Conservation (phyloP, 1,284 basidiomycete species). For the Ustilago esculenta region DNA sequence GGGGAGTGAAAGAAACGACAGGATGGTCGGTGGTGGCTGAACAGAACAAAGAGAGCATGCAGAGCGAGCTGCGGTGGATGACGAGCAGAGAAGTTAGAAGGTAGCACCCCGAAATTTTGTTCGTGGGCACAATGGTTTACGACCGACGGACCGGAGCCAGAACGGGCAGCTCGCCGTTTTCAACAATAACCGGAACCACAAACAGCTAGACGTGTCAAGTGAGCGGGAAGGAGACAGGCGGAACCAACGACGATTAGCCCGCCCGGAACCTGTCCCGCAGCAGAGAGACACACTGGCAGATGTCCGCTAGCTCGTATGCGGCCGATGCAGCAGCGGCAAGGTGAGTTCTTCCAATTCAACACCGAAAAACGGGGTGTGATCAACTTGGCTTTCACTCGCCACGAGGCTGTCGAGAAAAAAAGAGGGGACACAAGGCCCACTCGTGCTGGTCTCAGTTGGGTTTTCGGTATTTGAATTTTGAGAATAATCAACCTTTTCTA, state of each 20-base stretch:
- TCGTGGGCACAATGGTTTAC: conserved; percentile 1
- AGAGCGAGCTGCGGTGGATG: conserved; percentile 24
- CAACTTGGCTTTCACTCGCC: not conserved
- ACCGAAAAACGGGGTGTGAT: conserved; percentile 1
- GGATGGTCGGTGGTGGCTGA: conserved; percentile 9
- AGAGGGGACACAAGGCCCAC: conserved; percentile 6
- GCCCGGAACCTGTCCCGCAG: conserved; percentile 6
- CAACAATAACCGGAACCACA: not conserved
- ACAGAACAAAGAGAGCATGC: conserved; percentile 1
- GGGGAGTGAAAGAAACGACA: conserved; percentile 5
- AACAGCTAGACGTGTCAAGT: no score
- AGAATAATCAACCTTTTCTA: no score
- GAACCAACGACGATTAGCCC: no score
- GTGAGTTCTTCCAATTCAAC: conserved; percentile 16
- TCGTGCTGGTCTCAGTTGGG: conserved; percentile 7
- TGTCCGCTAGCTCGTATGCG: not conserved
- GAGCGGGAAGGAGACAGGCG: not conserved
- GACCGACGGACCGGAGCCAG: conserved; percentile 4
- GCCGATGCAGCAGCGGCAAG: conserved; percentile 6
- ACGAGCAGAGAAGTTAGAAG: conserved; percentile 36
- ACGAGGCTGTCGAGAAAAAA: not conserved
- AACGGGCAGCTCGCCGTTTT: conserved; percentile 1
- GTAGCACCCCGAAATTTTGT: conserved; percentile 35
- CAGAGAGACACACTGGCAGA: not conserved
- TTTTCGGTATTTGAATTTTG: no score